phyloP scores from a whole-genome alignment of 2,329 filamentous ascomycete genomes.

The Monilinia aucupariae region DNA sequence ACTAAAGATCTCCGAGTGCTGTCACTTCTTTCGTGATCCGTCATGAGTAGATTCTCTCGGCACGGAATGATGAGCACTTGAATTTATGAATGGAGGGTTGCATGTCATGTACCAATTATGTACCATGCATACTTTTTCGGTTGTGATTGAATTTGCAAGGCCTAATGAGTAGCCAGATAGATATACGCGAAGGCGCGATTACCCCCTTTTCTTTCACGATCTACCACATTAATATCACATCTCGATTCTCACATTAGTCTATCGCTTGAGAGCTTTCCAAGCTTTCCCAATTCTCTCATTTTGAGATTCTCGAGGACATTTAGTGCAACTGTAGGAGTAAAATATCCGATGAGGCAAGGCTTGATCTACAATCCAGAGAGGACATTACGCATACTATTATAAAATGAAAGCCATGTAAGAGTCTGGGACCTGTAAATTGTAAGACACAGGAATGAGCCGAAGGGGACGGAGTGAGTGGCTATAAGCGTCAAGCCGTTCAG shows the following conservation, averaged over 20 bases:
- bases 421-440: background rate
- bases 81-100: background rate
- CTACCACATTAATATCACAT: too few relatives aligned
- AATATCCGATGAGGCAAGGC: background rate
- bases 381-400: too few relatives aligned
- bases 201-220: background rate
- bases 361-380: background rate
- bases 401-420: background rate
- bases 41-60: background rate
- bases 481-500: background rate
- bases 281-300: background rate
- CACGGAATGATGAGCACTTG: background rate
- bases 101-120: background rate
- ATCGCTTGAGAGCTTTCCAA: background rate
- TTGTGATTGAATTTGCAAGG: background rate
- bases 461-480: background rate
- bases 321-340: background rate
- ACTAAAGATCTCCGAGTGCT: background rate
- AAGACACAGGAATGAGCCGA: background rate
- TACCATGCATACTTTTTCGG: background rate
- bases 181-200: background rate
- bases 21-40: background rate
- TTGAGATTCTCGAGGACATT: background rate
- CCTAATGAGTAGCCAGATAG: background rate
- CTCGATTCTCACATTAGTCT: background rate